Percentiles rank a stretch among this genome's conserved stretches.
These are phyloP conservation scores for Verruconis gallopava DNA, from an alignment of 2,329 filamentous ascomycete species.

Conservation along the genomic window DNA sequence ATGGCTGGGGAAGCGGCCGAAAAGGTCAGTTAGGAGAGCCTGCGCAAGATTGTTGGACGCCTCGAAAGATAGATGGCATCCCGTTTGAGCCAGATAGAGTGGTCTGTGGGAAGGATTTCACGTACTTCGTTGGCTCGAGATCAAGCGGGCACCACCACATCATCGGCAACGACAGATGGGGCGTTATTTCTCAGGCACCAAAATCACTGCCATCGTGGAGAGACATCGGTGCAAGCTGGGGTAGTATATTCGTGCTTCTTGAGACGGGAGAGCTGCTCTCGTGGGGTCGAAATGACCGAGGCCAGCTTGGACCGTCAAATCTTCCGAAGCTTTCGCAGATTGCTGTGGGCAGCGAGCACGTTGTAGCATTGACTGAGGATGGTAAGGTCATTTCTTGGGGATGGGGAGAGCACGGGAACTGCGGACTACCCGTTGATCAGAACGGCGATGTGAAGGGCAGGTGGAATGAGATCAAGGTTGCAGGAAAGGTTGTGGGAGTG, in stretches of 20 bases:
- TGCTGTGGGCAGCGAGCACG: conserved; percentile 84
- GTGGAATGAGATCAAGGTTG: conserved; percentile 34
- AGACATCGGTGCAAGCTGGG: conserved; percentile 68
- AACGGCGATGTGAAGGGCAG: conserved; percentile 53
- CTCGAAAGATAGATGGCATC: conserved; percentile 46
- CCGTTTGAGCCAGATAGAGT: conserved; percentile 52
- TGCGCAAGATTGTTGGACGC: conserved; percentile 38
- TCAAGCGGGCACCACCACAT: conserved; percentile 48
- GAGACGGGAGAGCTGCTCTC: conserved; percentile 47
- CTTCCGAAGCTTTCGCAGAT: conserved; percentile 49
- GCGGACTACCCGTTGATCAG: conserved; percentile 52
- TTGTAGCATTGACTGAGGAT: conserved; percentile 53
- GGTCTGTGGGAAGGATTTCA: conserved; percentile 77
- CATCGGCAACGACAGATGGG: conserved; percentile 61
- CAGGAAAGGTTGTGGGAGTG: conserved; percentile 43
- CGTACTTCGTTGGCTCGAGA: conserved; percentile 49
- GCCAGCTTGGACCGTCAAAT: conserved; percentile 55
- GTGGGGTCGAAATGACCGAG: conserved; percentile 80
- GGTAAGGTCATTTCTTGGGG: conserved; percentile 74
- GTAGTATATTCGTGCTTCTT: conserved; percentile 59
- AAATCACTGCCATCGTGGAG: conserved; percentile 32
- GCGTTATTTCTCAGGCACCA: conserved; percentile 46
- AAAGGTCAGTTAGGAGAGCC: conserved; percentile 69
- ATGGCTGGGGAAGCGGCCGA: conserved; percentile 78
- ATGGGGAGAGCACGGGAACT: conserved; percentile 97